Evolutionary conservation across 768 basidiomycete species (phyloP), one percentile per base, ranked within the genome.

Genomic region (Phaeolepiota aurea): DNA sequence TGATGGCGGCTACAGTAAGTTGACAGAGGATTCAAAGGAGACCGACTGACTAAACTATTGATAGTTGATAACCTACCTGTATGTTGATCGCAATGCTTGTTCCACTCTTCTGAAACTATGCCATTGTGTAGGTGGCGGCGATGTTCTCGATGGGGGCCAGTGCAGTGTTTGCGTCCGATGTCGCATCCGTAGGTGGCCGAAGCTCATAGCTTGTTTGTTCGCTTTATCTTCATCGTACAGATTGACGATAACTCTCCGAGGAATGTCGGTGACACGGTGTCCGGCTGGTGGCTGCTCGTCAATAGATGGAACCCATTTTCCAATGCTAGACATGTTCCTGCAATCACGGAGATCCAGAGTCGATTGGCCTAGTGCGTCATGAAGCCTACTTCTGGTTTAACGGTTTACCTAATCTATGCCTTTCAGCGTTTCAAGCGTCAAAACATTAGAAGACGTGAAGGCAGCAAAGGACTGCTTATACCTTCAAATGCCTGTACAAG

Each of bases 381-480:
- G 9, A n/a, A 12, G 34, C 47, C 38, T 37, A 3, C 16, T 34
- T 14, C 14, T 20, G 3, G n/a, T 20, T 41, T 20, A 21, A 33
- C 20, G 4, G 16, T 23, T 42, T 51, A 22, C 58, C 18, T n/a
- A 18, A 19, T 25, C 32, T 14, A 41, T 23, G 37, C 23, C 9
- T 35, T 14, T 4, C 42, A 98, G 93, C 57, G 93, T 97, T 1
- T 94, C 96, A 49, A 91, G 89, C 48, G 92, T 97, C 21, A 88
- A 82, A 54, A 94, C 90, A 1, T 68, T 98, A 4, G 92, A 96
- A 58, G 92, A 94, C 47, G 93, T 91, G n/a, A 98, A 98, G 60
- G 75, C 77, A 4, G 74, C 83, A 2, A 84, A 83, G 5, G 88
- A 86, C 1, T 93, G 90, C 54, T 64, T 97, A 33, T 98, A 99